Conservation (phyloP, 768 basidiomycete genomes). For the Terana coerulea region DNA sequence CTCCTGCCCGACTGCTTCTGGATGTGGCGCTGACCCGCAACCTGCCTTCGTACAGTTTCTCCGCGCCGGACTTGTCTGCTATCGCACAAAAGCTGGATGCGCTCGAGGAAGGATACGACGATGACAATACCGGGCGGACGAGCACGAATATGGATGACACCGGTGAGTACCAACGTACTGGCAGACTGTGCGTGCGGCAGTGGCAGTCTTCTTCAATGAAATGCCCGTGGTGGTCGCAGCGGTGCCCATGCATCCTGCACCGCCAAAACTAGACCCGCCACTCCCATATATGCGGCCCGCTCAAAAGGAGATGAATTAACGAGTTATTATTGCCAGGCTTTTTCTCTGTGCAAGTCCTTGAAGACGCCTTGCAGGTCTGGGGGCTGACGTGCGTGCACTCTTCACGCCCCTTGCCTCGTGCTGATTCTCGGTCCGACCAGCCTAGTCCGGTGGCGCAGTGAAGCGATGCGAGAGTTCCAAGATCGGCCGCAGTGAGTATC, state of each 20-base stretch:
- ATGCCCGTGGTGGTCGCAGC: too few relatives aligned
- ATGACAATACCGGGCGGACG: slow-evolving; percentile 36
- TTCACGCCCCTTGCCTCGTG: neutral
- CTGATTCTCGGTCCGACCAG: slow-evolving; percentile 33
- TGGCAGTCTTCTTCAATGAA: too few relatives aligned
- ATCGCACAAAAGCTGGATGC: slow-evolving; percentile 68
- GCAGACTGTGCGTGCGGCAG: too few relatives aligned
- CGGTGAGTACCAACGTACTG: slow-evolving; percentile 47
- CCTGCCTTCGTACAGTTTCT: slow-evolving; percentile 48
- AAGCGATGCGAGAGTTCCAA: slow-evolving; percentile 75
- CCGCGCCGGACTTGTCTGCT: slow-evolving; percentile 72
- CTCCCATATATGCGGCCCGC: too few relatives aligned
- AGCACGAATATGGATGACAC: slow-evolving; percentile 93
- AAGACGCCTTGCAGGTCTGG: slow-evolving; percentile 82
- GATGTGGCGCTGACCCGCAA: slow-evolving; percentile 3
- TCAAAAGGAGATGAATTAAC: neutral
- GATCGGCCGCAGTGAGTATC: slow-evolving; percentile 67
- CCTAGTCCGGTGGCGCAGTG: slow-evolving; percentile 81
- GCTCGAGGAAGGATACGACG: slow-evolving; percentile 49
- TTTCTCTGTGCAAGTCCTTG: slow-evolving; percentile 88
- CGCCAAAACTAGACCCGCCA: too few relatives aligned
- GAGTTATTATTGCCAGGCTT: slow-evolving; percentile 50
- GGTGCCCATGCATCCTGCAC: too few relatives aligned
- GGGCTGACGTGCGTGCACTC: slow-evolving; percentile 57
- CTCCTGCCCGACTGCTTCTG: neutral